Conservation (phyloP, 2,329 filamentous ascomycete species). For the Colletotrichum musicola region DNA sequence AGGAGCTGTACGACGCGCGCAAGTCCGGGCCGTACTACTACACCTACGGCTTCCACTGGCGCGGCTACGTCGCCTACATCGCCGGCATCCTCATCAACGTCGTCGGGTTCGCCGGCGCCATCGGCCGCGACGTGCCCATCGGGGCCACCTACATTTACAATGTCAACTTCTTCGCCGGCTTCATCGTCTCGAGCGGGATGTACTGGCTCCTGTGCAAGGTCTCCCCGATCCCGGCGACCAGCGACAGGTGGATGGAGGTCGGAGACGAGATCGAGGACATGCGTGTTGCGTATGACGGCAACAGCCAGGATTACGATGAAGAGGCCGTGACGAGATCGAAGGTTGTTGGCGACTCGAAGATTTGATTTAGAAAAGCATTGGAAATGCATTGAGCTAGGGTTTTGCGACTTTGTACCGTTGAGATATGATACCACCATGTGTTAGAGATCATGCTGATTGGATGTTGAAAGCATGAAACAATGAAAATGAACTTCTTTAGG, state of each 20-base stretch:
- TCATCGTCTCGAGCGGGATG: slow-evolving; percentile 73
- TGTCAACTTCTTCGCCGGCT: slow-evolving; percentile 90
- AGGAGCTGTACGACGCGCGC: slow-evolving; percentile 81
- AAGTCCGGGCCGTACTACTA: slow-evolving; percentile 79
- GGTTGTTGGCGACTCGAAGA: slow-evolving; percentile 16
- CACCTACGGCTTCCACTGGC: slow-evolving; percentile 81
- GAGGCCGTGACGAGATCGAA: slow-evolving; percentile 38
- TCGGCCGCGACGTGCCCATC: slow-evolving; percentile 77
- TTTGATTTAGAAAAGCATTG: not conserved
- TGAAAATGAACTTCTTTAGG: not conserved
- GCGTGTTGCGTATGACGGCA: slow-evolving; percentile 59
- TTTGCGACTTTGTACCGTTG: slow-evolving; percentile 4
- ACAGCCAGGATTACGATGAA: slow-evolving; percentile 55
- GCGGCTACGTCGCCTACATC: slow-evolving; percentile 86
- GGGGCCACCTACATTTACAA: slow-evolving; percentile 90
- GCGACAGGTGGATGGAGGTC: slow-evolving; percentile 82
- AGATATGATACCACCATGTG: slow-evolving; percentile 29
- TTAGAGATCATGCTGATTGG: not conserved
- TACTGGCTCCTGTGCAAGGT: slow-evolving; percentile 80
- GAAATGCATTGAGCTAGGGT: not conserved
- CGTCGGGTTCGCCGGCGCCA: slow-evolving; percentile 87
- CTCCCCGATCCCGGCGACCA: slow-evolving; percentile 80
- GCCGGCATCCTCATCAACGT: slow-evolving; percentile 90
- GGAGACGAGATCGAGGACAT: slow-evolving; percentile 72
- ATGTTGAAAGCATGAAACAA: not conserved